Base-by-base conservation (phyloP, 768 basidiomycete species). In the Termitomyces sp. region DNA sequence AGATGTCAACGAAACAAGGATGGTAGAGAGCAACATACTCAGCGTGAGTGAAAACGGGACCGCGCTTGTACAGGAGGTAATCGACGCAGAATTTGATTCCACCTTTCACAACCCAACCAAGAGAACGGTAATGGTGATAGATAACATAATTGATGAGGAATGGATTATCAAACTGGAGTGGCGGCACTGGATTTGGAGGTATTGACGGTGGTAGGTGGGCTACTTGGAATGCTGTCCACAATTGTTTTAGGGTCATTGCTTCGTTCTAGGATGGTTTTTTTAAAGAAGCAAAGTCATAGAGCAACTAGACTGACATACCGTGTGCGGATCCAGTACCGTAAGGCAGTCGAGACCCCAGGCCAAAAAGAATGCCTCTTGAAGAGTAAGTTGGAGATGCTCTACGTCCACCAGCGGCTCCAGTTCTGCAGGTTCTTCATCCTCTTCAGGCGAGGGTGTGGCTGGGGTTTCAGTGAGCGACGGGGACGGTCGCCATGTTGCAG, bases 11-110 rank as follows among this genome's bases (percentile, higher is more conserved):
- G 42, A 40, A 53, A 36, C 59, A 51, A 4, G 28, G 36, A 55
- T 46, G 59, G 28, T 49, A 33, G 40, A 44, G 55, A 40, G 39
- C 39, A 15, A 76, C 91, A 68, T 71, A 98, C 94, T 98, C 96
- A 11, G 97, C 96, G 73, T 99, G 97, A 5, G 88, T 79, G 73
- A 98, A 98, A 1, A 96, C 92, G 2, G 96, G 95, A 0, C 97
- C 97, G 13, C 92, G 85, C 67, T 93, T 95, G 73, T 99, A 99
- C 32, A 98, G 75, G 11, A 99, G 83, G 75, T 91, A 95, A 69
- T 99, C 97, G 42, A 90, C 91, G 67, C 96, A 98, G 74, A 99
- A 99, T 74, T 99, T 99, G 79, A 97, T 88, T 1, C 97, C 97
- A 33, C 88, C 86, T 74, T 95, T 94, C 64, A 97, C 88, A 20